Evolutionary conservation across 148 eudicot genomes (phyloP).

Genomic region (Rhododendron williamsianum): DNA sequence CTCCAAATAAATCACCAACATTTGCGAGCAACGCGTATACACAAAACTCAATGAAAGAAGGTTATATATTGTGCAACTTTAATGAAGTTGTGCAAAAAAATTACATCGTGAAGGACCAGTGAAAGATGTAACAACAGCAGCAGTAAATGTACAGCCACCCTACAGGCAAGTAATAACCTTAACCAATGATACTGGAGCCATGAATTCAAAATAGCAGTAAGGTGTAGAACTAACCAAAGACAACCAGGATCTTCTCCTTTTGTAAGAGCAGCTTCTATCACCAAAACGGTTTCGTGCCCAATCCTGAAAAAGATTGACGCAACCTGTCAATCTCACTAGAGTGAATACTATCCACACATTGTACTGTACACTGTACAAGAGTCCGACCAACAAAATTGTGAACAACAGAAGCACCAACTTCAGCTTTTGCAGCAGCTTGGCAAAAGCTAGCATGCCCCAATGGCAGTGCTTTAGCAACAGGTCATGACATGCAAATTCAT

Average conservation of each 20-base stretch:
- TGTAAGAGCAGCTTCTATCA: slow-evolving; percentile 75
- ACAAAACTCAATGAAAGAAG: too few species aligned
- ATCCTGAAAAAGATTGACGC: slow-evolving; percentile 39
- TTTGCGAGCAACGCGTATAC: background rate
- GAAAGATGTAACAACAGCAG: background rate
- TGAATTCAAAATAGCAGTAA: slow-evolving; percentile 3
- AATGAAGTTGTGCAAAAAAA: background rate
- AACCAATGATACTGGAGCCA: background rate
- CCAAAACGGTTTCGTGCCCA: slow-evolving; percentile 92
- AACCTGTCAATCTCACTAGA: background rate
- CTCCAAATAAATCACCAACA: background rate
- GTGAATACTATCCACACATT: background rate
- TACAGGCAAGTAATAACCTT: background rate
- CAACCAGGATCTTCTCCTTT: slow-evolving; percentile 98
- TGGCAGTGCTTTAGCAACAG: too few species aligned
- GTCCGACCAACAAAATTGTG: too few species aligned
- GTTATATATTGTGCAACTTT: background rate
- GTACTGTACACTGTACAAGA: too few species aligned
- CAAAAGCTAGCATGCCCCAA: too few species aligned
- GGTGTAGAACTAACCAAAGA: slow-evolving; percentile 54
- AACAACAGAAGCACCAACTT: too few species aligned
- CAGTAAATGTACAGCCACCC: background rate
- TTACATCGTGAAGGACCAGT: background rate
- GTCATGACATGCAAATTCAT: too few species aligned
- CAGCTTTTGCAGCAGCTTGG: too few species aligned